Evolutionary conservation across 2,329 filamentous ascomycete genomes (phyloP), one percentile per base, ranked within the genome.

Genomic region (Colletotrichum truncatum): DNA sequence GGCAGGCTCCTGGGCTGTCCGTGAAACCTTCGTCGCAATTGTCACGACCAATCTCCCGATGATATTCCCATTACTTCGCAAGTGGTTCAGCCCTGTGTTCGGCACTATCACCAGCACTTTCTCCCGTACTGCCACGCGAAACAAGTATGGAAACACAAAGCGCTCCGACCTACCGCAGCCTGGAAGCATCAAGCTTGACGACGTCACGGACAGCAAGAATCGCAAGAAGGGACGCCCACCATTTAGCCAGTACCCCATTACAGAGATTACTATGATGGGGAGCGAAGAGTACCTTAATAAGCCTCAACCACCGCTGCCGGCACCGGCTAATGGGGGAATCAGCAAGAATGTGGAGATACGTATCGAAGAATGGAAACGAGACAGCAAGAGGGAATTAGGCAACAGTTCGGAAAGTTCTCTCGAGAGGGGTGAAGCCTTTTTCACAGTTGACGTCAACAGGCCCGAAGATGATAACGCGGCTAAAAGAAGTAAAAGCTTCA

Each of bases 31-130:
- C 28, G 68, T 70, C 8, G 67, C 68, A 6, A 58, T 70, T 30
- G 60, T 68, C 30, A 69, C 67, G 1, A 59, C 65, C 23, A 70
- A 69, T n/a, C n/a, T 68, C 16, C 68, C 67, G 0, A 64, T 70
- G 57, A 62, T 66, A 30, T 69, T 66, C 25, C 56, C 45, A 6
- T 39, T 63, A 7, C 2, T 68, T 3, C 52, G 66, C 11, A 49
- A 36, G 23, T 64, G 62, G 57, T 34, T 67, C 14, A 64, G 18
- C 12, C 66, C 66, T 32, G 6, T 67, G 30, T 48, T 66, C 10
- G 58, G 63, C 28, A 45, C 57, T 23, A 46, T 64, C 9, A 46
- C 28, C 6, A 53, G 16, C 39, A 64, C 54, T n/a, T 21, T 64
- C 14, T 46, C 54, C 18, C 48, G 49, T 4, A 51, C 46, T 7